Evolutionary conservation across 257 asterid species (phyloP).

Genomic region (Thymus mandschuricus): DNA sequence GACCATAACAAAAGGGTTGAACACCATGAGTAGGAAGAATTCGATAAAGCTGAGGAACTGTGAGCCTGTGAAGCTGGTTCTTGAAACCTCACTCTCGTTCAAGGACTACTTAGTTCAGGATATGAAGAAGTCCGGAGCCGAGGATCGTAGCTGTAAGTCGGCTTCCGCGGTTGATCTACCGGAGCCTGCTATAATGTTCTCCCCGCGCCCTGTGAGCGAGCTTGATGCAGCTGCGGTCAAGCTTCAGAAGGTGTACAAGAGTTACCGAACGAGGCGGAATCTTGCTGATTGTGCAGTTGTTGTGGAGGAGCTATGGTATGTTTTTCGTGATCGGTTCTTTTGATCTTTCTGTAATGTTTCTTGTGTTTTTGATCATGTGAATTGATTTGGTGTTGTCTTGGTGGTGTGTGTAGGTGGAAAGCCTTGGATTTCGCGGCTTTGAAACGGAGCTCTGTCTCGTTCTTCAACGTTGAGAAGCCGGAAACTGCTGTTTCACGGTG

Average conservation of each 20-base stretch:
- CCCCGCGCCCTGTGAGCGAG: constrained; percentile 77
- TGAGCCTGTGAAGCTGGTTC: constrained; percentile 67
- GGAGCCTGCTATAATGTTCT: constrained; percentile 59
- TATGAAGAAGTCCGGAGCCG: constrained; percentile 31
- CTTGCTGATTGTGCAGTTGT: constrained; percentile 98
- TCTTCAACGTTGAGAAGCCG: constrained; percentile 76
- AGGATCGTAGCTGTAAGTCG: neutral
- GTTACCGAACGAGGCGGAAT: constrained; percentile 83
- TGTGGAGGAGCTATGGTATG: constrained; percentile 94
- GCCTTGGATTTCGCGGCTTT: constrained; percentile 90
- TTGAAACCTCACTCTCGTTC: constrained; percentile 68
- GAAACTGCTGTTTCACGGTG: constrained; percentile 91
- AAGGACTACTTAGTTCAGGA: constrained; percentile 59
- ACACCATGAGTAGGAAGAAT: constrained; percentile 55
- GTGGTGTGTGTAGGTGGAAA: constrained; percentile 72
- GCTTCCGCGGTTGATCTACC: constrained; percentile 46
- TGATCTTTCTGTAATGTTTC: neutral
- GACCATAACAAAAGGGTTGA: constrained; percentile 32
- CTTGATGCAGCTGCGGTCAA: constrained; percentile 91
- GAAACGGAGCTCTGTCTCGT: constrained; percentile 77
- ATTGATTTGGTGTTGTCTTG: constrained; percentile 14
- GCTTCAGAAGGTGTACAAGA: constrained; percentile 90
- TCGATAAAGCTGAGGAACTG: constrained; percentile 53
- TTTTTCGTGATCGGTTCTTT: constrained; percentile 22
- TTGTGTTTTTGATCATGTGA: constrained; percentile 15